phyloP scores from a whole-genome alignment of 176 grass and related monocot genomes.

The Saccharum officinarum region DNA sequence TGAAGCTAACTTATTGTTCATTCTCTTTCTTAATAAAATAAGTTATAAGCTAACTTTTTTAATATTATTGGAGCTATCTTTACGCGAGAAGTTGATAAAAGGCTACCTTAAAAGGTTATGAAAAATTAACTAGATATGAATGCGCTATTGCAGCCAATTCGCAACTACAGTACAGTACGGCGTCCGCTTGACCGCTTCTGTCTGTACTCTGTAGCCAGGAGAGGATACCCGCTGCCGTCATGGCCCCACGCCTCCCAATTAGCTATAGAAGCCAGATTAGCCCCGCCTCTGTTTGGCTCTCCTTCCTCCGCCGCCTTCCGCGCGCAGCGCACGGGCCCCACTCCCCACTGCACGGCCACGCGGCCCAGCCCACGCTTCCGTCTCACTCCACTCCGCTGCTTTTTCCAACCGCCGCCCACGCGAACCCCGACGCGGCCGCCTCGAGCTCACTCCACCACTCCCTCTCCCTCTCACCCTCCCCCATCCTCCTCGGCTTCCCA shows the following conservation, averaged over 20 bases:
- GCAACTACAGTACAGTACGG: neutral
- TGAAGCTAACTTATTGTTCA: too few species aligned
- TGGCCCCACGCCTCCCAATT: neutral
- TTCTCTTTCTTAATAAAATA: too few species aligned
- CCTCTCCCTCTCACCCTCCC: too few species aligned
- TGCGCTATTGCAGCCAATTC: neutral
- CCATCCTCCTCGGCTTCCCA: neutral
- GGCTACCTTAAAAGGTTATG: too few species aligned
- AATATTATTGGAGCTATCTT: too few species aligned
- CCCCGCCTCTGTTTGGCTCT: slow-evolving; percentile 10
- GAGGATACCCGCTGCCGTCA: neutral
- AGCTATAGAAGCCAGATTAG: slow-evolving; percentile 19
- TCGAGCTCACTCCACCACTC: neutral
- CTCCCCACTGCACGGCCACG: slow-evolving; percentile 1
- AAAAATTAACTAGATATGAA: too few species aligned
- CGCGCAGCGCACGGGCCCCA: slow-evolving; percentile 33
- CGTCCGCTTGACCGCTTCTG: neutral
- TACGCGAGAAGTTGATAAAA: too few species aligned
- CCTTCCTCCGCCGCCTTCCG: slow-evolving; percentile 11
- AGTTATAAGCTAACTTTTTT: too few species aligned
- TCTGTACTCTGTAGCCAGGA: neutral
- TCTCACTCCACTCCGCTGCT: slow-evolving; percentile 37
- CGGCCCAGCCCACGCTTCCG: slow-evolving; percentile 19
- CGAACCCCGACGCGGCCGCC: slow-evolving; percentile 14
- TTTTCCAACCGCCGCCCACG: slow-evolving; percentile 28